Evolutionary conservation across 1,139 yeast species (phyloP), one percentile per base, ranked within the genome.

Genomic region (Kurtzmaniella quercitrusa): DNA sequence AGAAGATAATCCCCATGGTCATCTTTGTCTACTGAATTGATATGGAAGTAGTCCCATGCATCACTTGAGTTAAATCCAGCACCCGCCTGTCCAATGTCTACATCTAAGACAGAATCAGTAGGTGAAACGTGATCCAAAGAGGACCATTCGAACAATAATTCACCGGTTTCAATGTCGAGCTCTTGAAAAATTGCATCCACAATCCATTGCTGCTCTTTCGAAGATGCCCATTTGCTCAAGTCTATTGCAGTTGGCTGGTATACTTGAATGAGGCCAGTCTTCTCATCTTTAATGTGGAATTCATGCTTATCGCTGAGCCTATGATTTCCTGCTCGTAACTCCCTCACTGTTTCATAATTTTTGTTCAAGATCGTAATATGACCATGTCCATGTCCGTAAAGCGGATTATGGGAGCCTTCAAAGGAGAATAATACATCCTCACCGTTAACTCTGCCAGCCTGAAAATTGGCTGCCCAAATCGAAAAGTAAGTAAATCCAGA

Each of bases 31-130:
- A 68, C 68, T 1, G 73, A 67, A 44, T 68, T 68, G 47, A 68
- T 65, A 47, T 68, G 74, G 58, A 68, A 65, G 48, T 63, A 68
- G 47, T 68, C 74, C 69, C 71, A 68, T 5, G 73, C 72, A 47
- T 60, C 63, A 42, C 62, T 55, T 7, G 70, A 62, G 39, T 60
- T 58, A 44, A 47, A 53, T 1, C 71, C 73, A 21, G 57, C 47
- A 14, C 68, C 71, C 4, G 65, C 66, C 16, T 60, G 59, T 3
- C 63, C 65, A 17, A 59, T 51, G 19, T 53, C 54, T 19, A 64
- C 47, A 1, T 61, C 54, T 15, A 60, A 48, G 33, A 59, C 57
- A 1, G 72, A 62, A 33, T 62, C 69, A 18, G 49, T 50, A 1
- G 69, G 68, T 1, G 64, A 55, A 27, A 68, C 59, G 47, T 68